Base-by-base conservation (phyloP, 2,329 filamentous ascomycete species). In the Fusarium palustre region DNA sequence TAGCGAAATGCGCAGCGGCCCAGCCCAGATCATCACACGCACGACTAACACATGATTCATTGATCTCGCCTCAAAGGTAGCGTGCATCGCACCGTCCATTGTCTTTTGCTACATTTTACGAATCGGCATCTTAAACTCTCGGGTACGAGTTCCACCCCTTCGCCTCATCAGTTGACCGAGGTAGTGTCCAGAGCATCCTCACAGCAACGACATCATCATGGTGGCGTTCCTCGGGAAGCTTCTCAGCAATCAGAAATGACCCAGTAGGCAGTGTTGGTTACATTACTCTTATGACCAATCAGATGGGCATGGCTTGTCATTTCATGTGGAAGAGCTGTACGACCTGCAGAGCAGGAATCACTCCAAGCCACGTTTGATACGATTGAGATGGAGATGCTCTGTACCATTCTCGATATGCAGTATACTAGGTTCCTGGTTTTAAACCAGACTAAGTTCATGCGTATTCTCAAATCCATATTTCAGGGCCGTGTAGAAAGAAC, bases 241-340 rank as follows among this genome's bases (percentile, higher is more conserved):
- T 54, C 22, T 7, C 11, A 25, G 11, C 22, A 20, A 22, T 33
- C 9, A 33, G 18, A 10, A 24, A 43, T 48, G 30, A 36, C 28
- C 31, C 25, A 64, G 43, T 25, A 43, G 49, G 60, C 59, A 49
- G 58, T 63, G 60, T 45, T 57, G 45, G 31, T 42, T 48, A 30
- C 20, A 18, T 34, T 39, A 30, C 39, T 39, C 20, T 16, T 6
- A 15, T 22, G 34, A 9, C 9, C 47, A 47, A 39, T 43, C 38
- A 15, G 8, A 31, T 48, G 24, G 22, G 16, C 11, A 28, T 30
- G 10, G 25, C 22, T 34, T 20, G 31, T 25, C 20, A 28, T 42
- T 12, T 30, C 18, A 24, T 55, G 10, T 52, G 39, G 34, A 46
- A 49, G 22, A 49, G 22, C 10, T 53, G 25, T 54, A 48, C 31